Evolutionary conservation across 345 rosid species (phyloP).

Genomic region (Pelargonium nanum): DNA sequence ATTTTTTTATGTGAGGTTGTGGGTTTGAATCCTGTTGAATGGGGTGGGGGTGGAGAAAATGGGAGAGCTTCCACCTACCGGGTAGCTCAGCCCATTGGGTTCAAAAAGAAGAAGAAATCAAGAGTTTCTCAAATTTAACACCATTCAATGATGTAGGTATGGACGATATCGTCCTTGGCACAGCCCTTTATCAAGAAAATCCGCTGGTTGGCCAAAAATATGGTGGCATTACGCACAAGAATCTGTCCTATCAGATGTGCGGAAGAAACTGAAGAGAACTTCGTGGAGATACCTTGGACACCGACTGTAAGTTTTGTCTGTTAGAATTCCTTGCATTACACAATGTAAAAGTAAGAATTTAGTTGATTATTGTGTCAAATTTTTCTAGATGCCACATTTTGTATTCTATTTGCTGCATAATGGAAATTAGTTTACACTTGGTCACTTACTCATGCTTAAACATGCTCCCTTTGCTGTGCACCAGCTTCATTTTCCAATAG

Average conservation of each 20-base stretch:
- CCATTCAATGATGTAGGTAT: conserved; percentile 40
- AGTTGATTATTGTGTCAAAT: neutral
- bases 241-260: conserved; percentile 65
- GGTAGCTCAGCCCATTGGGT: no score
- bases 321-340: neutral
- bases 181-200: conserved; percentile 43
- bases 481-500: neutral
- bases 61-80: no score
- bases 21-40: no score
- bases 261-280: conserved; percentile 54
- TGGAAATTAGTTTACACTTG: neutral
- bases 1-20: no score
- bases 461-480: neutral
- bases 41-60: no score
- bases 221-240: conserved; percentile 94
- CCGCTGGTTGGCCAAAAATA: conserved; percentile 59
- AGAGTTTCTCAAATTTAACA: conserved; percentile 3
- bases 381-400: neutral
- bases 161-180: conserved; percentile 82
- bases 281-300: conserved; percentile 81
- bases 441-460: no score
- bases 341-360: neutral
- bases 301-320: conserved; percentile 52
- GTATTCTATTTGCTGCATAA: neutral
- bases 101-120: no score